Percentiles rank a stretch among this genome's conserved stretches.
phyloP scores from a whole-genome alignment of 148 eudicot species.

The Fallopia convolvulus region DNA sequence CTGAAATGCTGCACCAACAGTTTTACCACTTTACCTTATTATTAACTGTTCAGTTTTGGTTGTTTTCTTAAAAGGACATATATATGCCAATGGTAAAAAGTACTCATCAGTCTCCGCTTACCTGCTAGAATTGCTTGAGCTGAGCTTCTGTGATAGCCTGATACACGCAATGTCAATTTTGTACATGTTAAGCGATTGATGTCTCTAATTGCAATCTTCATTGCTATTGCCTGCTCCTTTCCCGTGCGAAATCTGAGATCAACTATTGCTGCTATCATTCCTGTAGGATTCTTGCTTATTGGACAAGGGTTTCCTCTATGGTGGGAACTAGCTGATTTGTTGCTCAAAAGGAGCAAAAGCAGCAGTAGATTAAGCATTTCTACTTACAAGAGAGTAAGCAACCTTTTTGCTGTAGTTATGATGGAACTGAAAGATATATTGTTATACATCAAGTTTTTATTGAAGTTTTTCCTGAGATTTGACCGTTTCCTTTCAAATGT shows the following conservation, averaged over 20 bases:
- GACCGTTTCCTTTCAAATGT: not conserved
- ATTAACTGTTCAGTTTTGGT: not conserved
- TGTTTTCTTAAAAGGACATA: too few relatives aligned
- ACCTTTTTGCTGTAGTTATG: not conserved
- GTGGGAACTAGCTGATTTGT: not conserved
- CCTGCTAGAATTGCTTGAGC: slow-evolving; percentile 5
- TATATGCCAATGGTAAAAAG: not conserved
- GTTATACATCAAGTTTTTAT: too few relatives aligned
- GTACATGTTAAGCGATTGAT: slow-evolving; percentile 1
- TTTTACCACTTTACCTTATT: not conserved
- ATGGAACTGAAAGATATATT: not conserved
- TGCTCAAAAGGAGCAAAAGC: not conserved
- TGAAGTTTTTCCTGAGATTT: too few relatives aligned
- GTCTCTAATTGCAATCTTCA: slow-evolving; percentile 9
- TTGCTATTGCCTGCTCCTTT: slow-evolving; percentile 7
- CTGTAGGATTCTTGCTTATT: not conserved
- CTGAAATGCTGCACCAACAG: not conserved
- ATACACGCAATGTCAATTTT: not conserved
- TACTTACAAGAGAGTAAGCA: not conserved
- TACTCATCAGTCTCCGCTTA: not conserved
- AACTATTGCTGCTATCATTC: not conserved
- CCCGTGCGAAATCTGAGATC: not conserved
- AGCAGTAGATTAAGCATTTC: not conserved
- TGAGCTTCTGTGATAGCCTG: not conserved
- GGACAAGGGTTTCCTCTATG: not conserved